Evolutionary conservation across 108 stramenopile species (phyloP).

Genomic region (Discostella stelligeroides): DNA sequence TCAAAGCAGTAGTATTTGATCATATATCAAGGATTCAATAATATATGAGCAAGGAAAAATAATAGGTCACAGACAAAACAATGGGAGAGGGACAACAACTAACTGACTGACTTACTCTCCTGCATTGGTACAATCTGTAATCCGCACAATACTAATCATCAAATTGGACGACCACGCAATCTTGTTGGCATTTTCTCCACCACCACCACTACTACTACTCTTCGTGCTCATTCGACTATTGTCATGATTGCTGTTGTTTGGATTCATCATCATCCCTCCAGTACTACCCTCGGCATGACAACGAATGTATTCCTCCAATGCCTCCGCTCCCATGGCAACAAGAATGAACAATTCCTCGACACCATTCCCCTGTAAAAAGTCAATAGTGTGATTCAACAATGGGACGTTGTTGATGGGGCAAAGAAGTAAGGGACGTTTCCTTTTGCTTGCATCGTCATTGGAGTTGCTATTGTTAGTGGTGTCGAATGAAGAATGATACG

Average conservation of each 20-base stretch:
- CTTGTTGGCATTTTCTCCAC: conserved; percentile 11
- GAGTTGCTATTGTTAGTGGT: conserved; percentile 43
- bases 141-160: conserved; percentile 62
- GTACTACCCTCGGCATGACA: conserved; percentile 33
- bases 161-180: conserved; percentile 43
- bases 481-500: conserved; percentile 43
- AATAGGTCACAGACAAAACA: background rate
- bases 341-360: conserved; percentile 32
- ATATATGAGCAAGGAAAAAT: background rate
- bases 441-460: background rate
- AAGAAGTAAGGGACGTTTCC: conserved; percentile 55
- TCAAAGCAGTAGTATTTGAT: no score
- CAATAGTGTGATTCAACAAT: conserved; percentile 92
- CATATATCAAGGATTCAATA: no score
- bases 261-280: no score
- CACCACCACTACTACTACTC: background rate
- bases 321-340: conserved; percentile 52
- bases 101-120: conserved; percentile 65
- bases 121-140: conserved; percentile 76
- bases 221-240: background rate
- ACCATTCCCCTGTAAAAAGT: conserved; percentile 79
- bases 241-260: conserved; percentile 21
- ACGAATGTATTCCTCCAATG: conserved; percentile 65
- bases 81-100: background rate
- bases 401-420: conserved; percentile 95